A percentile compares a stretch with the other conserved stretches of the same genome.
Conservation (phyloP, 1,139 yeast genomes). For the Scheffersomyces titani region DNA sequence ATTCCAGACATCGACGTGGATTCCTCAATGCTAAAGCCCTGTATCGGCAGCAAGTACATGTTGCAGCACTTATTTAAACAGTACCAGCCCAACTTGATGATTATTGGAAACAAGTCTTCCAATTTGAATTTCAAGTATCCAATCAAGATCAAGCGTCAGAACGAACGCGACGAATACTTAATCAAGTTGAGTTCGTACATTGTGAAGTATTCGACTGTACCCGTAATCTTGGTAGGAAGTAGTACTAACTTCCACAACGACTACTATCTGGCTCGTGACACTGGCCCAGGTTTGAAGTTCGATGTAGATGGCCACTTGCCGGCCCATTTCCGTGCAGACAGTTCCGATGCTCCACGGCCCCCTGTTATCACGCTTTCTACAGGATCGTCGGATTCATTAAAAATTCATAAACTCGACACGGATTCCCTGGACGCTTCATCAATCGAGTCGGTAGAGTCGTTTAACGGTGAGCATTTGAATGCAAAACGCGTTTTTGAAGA, state of each 20-base stretch:
- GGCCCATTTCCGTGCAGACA: background rate
- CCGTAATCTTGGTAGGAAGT: slow-evolving; percentile 42
- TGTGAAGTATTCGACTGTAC: slow-evolving; percentile 42
- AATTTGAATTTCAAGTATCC: slow-evolving; percentile 49
- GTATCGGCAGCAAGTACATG: slow-evolving; percentile 36
- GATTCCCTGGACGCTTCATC: slow-evolving; percentile 8
- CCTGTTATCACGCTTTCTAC: slow-evolving; percentile 1
- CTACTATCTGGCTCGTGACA: slow-evolving; percentile 10
- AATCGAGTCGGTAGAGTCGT: slow-evolving; percentile 16
- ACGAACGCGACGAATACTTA: slow-evolving; percentile 24
- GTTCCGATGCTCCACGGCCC: background rate
- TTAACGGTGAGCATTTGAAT: slow-evolving; percentile 5
- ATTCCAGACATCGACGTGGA: slow-evolving; percentile 24
- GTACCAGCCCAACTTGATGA: slow-evolving; percentile 42
- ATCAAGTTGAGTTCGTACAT: slow-evolving; percentile 42
- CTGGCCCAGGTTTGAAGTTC: slow-evolving; percentile 7
- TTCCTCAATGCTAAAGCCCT: background rate
- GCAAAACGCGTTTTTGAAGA: slow-evolving; percentile 8
- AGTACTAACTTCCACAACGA: slow-evolving; percentile 13
- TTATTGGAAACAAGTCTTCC: slow-evolving; percentile 37
- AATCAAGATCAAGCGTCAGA: slow-evolving; percentile 25
- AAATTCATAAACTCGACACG: slow-evolving; percentile 1
- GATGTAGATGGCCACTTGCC: slow-evolving; percentile 5
- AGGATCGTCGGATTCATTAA: slow-evolving; percentile 3
- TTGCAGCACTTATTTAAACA: slow-evolving; percentile 38